Evolutionary conservation across 495 filamentous ascomycete species (phyloP), one percentile per base, ranked within the genome.

Genomic region (Xylaria longipes): DNA sequence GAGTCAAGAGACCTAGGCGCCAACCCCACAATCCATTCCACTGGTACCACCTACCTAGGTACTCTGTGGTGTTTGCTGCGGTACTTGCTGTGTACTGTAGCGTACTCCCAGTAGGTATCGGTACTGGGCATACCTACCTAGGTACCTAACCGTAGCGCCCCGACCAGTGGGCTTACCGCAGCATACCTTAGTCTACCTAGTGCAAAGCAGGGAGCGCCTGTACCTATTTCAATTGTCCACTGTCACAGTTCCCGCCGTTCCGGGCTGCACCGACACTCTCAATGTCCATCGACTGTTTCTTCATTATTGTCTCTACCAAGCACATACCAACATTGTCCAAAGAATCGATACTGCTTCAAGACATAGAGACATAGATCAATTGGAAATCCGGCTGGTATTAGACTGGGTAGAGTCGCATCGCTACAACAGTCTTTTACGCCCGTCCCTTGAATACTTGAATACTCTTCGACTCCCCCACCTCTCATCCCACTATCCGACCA

Each of bases 401-500:
- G 25, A 37, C 15, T 35, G 12, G 37, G 12, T n/a, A 56, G 31
- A 64, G 17, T 33, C 58, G 22, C 33, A 29, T 56, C n/a, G 35
- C 35, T 64, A 54, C 22, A 31, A 54, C 46, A 41, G n/a, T 20
- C 45, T 31, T 46, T 45, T 27, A 3, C 25, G 27, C 4, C 45
- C 11, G 31, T 57, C 20, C 20, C 17, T 52, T 35, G 31, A n/a
- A 43, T 54, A 33, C 17, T 52, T 35, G 31, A n/a, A 43, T 54
- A 33, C 17, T 50, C 29, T 68, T 14, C 37, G 43, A 25, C 20
- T 35, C 46, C 45, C 56, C 45, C 45, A 48, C 68, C 39, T 14
- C n/a, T 35, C 54, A 58, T 62, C 56, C 58, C 39, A 63, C 33
- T 9, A 57, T 60, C 65, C 72, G 71, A 85, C 71, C 50, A 93